Conservation (phyloP, 805 yeast species). For the Starmerella kuoi region DNA sequence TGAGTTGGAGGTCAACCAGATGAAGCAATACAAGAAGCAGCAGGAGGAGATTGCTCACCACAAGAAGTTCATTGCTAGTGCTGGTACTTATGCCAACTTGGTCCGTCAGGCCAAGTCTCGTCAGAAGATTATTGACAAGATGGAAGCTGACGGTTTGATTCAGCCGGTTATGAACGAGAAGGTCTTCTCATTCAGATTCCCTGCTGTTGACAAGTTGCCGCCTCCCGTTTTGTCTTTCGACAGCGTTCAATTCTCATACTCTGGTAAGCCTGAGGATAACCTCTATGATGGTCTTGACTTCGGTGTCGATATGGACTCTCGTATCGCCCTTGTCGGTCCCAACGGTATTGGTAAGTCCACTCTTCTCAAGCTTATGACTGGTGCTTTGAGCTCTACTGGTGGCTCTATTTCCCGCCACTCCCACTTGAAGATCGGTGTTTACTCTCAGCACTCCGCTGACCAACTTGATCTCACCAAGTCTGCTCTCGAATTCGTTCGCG, state of each 20-base stretch:
- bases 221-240: conserved; percentile 98
- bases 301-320: conserved; percentile 99
- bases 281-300: conserved; percentile 83
- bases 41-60: conserved; percentile 98
- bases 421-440: conserved; percentile 94
- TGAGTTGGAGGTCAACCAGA: conserved; percentile 92
- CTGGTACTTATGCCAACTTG: conserved; percentile 98
- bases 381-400: conserved; percentile 73
- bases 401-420: conserved; percentile 97
- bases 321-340: conserved; percentile 96
- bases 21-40: conserved; percentile 93
- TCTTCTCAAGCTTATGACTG: conserved; percentile 90
- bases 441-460: conserved; percentile 97
- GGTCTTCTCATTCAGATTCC: conserved; percentile 88
- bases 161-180: conserved; percentile 86
- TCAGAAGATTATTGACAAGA: conserved; percentile 97
- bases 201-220: conserved; percentile 91
- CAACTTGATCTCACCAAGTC: conserved; percentile 92
- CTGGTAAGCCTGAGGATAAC: conserved; percentile 63
- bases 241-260: conserved; percentile 81
- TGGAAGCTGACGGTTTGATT: conserved; percentile 96
- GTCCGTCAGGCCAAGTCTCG: conserved; percentile 98
- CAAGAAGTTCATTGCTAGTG: conserved; percentile 97
- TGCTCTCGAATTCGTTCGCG: conserved; percentile 93
- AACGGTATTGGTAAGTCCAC: conserved; percentile 99